Base-by-base conservation (phyloP, 176 grass and related monocot species). In the Phyllostachys edulis region DNA sequence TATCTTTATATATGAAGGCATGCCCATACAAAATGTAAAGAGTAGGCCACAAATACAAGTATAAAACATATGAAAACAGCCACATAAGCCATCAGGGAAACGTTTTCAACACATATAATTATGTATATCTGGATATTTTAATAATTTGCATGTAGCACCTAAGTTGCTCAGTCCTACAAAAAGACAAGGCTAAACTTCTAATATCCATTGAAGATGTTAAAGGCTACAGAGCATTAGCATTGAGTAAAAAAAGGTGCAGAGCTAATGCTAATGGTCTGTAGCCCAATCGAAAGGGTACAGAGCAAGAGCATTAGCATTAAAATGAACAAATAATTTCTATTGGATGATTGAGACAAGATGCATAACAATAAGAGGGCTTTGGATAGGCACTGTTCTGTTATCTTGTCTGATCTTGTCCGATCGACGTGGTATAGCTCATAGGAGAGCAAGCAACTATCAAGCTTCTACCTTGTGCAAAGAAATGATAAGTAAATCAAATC, bases 11-110 rank as follows among this genome's bases (percentile, higher is more conserved):
- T 21, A 23, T 51, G 10, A 10, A 40, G n/a, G 27, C 44, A 61
- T 41, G 52, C 21, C 3, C 41, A 57, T 68, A 39, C 40, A 49
- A 45, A 6, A 75, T 56, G 20, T 79, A 8, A 16, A 65, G n/a
- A 37, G 1, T 14, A 50, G 52, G 9, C 7, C 62, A 21, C 15
- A 55, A 69, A 78, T 41, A 11, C 23, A 76, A 45, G n/a, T n/a
- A 88, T 15, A 50, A 50, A 67, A 4, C 40, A 47, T 64, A 69
- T 41, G 17, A 54, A 88, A 81, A 78, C 10, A 27, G 12, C 41
- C 23, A 34, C 73, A 54, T 10, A 77, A n/a, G 10, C 50, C 5
- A 42, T 20, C 23, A 24, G 0, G 3, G 29, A 67, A 78, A 45
- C 3, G 5, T 66, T 79, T 29, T 23, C 41, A 65, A 27, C 9